Evolutionary conservation across 306 rosid genomes (phyloP), one percentile per base, ranked within the genome.

Genomic region (Datisca glomerata): DNA sequence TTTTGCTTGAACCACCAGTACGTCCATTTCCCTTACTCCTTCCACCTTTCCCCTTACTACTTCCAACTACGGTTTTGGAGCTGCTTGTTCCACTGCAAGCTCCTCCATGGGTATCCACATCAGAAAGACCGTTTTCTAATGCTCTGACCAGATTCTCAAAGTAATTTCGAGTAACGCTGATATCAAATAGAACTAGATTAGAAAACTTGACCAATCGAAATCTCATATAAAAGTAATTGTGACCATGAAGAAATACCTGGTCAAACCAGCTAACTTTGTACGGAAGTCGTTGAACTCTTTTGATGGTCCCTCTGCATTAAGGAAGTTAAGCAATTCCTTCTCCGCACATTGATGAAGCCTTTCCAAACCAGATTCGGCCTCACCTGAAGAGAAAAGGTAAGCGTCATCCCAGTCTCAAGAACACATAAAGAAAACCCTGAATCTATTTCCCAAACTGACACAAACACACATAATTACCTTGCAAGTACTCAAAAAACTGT

Each of bases 271-370:
- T 41, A 79, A 79, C 53, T 79, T 79, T 13, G 89, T 79, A 35
- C 80, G 83, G 35, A 79, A 79, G 61, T 74, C 83, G 18, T 79
- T 79, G 49, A 79, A 79, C 18, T 79, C 83, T 56, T 31, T 56
- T 35, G 80, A 65, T 46, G 80, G 79, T 19, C 74, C 67, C 19
- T 74, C 89, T 39, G 72, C 49, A 59, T 7, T 68, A 27, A 79
- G 83, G 57, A 65, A 79, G 56, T 65, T 55, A 22, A 64, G 80
- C 20, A 79, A 50, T 49, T 79, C 91, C 78, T 79, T 79, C 51
- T 79, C 91, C 3, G 91, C 91, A 25, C 91, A 79, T 49, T 79
- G 91, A 68, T 79, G 91, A 39, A 79, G 91, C 49, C 91, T 68
- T 66, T 79, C 91, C 59, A 79, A 60, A 59, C 83, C 83, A n/a